Base-by-base conservation (phyloP, 1,284 basidiomycete species). In the Stereum hirsutum region DNA sequence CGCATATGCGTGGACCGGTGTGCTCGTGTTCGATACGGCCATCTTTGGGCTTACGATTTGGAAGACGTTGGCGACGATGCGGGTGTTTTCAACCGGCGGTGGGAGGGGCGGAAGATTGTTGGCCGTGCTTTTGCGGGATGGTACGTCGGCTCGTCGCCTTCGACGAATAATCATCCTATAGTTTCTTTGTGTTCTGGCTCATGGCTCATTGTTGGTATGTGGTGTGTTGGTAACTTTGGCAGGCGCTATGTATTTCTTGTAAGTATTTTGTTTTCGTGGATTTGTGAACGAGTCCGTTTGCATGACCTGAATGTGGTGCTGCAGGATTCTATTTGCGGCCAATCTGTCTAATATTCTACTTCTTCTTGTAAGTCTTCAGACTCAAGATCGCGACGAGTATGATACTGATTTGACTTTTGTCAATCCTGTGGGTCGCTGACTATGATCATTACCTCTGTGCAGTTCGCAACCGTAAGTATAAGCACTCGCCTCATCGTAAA, bases 261-360 rank as follows among this genome's bases (percentile, higher is more conserved):
- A 39, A 10, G 49, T 4, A 7, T 2, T 20, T n/a, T 10, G 5
- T 27, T n/a, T 30, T 42, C 20, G 10, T 7, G 6, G n/a, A 14
- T n/a, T 23, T 39, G 12, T 27, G 12, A 11, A 35, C n/a, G 4
- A 8, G 17, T 17, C 33, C 21, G 19, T 31, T 23, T 15, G 6
- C 17, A 23, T 10, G 6, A 10, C n/a, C 20, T 24, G 20, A 4
- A 35, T 20, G 10, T 21, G 53, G 54, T 5, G 48, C 48, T 1
- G n/a, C n/a, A n/a, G n/a, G n/a, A n/a, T n/a, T n/a, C 30, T 57
- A 38, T 47, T 51, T 11, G 6, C 48, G 6, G 35, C 44, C 6
- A 52, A 51, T n/a, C 28, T 49, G 5, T 28, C 39, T 6, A 57
- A 57, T 41, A 51, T 57, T 20, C 20, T 53, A n/a, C 50, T 44